These are phyloP conservation scores for Candida vaughaniae DNA, from an alignment of 805 yeast species.

Conservation along the genomic window DNA sequence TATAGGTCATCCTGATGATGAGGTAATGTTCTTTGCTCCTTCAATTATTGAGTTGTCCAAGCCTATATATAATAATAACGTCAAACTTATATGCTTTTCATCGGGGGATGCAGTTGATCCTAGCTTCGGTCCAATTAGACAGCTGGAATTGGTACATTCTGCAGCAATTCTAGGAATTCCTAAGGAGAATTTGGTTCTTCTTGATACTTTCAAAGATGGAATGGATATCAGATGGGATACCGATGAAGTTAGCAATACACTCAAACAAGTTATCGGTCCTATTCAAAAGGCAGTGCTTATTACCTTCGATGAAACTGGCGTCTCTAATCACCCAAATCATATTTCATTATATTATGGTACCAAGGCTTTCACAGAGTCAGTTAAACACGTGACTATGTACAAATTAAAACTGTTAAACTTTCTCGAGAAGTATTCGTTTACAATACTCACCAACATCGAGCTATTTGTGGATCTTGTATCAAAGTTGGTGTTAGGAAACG, in stretches of 20 bases:
- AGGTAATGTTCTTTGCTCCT: constrained; percentile 95
- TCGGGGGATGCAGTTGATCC: constrained; percentile 65
- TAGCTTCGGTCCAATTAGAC: constrained; percentile 66
- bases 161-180: constrained; percentile 54
- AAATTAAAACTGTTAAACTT: constrained; percentile 35
- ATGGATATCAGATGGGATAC: constrained; percentile 67
- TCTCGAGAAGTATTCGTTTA: constrained; percentile 51
- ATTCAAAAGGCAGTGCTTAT: constrained; percentile 41
- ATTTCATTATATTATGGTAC: constrained; percentile 58
- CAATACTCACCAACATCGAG: constrained; percentile 41
- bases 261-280: constrained; percentile 27
- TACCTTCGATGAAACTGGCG: constrained; percentile 81
- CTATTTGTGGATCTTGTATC: constrained; percentile 39
- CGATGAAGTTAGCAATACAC: constrained; percentile 35
- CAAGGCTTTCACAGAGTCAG: constrained; percentile 9
- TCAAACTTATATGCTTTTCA: constrained; percentile 69
- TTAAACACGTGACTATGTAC: constrained; percentile 5
- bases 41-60: constrained; percentile 53
- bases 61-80: constrained; percentile 45
- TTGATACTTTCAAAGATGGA: constrained; percentile 58
- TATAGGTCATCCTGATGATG: constrained; percentile 98
- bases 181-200: constrained; percentile 36
- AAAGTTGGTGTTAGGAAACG: constrained; percentile 25
- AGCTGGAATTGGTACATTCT: constrained; percentile 56
- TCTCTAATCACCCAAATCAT: constrained; percentile 89